Conservation (phyloP, 768 basidiomycete species). For the Solioccasus polychromus region DNA sequence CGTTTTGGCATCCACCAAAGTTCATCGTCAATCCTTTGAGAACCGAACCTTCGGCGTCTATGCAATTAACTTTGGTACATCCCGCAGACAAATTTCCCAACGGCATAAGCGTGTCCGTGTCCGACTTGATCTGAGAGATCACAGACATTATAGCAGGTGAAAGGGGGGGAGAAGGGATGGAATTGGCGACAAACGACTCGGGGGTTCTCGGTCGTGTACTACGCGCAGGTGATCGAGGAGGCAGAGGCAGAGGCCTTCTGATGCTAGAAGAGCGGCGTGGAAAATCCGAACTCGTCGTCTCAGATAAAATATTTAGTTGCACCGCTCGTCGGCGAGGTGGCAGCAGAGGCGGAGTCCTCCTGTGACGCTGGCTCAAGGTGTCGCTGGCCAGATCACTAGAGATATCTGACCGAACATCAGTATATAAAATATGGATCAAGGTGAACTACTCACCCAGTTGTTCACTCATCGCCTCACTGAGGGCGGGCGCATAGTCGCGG, state of each 20-base stretch:
- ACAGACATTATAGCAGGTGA: not conserved
- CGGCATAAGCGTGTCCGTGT: not conserved
- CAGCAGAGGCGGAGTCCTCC: slow-evolving; percentile 1
- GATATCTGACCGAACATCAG: slow-evolving; percentile 1
- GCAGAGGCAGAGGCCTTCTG: slow-evolving; percentile 5
- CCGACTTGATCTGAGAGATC: not conserved
- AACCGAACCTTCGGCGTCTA: not conserved
- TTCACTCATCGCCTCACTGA: not conserved
- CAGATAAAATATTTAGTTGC: not conserved
- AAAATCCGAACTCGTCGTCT: not conserved
- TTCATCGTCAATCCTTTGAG: slow-evolving; percentile 10
- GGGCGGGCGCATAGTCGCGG: not conserved
- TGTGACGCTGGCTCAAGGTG: not conserved
- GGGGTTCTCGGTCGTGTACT: not conserved
- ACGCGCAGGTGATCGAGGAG: slow-evolving; percentile 2
- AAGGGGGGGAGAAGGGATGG: not conserved
- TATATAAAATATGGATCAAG: not conserved
- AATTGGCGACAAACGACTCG: not conserved
- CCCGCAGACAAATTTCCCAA: not conserved
- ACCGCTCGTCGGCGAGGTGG: not conserved
- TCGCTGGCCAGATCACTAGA: not conserved
- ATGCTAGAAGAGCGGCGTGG: not conserved
- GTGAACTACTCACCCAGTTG: slow-evolving; percentile 4
- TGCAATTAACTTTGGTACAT: not conserved
- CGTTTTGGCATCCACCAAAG: not conserved